Evolutionary conservation across 1,284 basidiomycete species (phyloP).

Genomic region (Hypsizygus ulmarius): DNA sequence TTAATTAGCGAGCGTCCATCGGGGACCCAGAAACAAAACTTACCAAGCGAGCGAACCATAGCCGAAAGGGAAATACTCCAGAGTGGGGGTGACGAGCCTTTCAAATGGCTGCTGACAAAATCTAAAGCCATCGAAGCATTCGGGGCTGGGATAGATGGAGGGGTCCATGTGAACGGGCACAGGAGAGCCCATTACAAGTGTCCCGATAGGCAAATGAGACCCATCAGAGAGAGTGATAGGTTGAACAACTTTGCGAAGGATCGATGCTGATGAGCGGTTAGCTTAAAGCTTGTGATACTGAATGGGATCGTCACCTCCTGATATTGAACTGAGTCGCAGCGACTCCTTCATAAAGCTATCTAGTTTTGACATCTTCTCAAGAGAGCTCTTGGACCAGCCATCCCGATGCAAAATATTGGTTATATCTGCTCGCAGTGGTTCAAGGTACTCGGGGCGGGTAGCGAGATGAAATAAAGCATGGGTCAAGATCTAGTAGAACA

Average conservation of each 20-base stretch:
- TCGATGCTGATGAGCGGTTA: slow-evolving; percentile 14
- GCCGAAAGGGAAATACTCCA: too few relatives aligned
- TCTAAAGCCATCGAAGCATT: slow-evolving; percentile 28
- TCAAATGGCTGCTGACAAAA: too few relatives aligned
- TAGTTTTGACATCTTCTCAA: slow-evolving; percentile 36
- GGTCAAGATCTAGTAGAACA: slow-evolving; percentile 6
- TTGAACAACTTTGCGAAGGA: slow-evolving; percentile 21
- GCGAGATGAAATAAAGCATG: slow-evolving; percentile 39
- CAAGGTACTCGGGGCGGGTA: slow-evolving; percentile 34
- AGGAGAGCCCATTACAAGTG: slow-evolving; percentile 18
- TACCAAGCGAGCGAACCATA: too few relatives aligned
- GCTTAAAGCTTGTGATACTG: slow-evolving; percentile 6
- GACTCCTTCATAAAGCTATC: slow-evolving; percentile 39
- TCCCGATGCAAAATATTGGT: slow-evolving; percentile 27
- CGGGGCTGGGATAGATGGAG: slow-evolving; percentile 22
- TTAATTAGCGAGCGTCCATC: too few relatives aligned
- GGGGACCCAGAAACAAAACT: too few relatives aligned
- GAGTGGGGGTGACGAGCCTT: too few relatives aligned
- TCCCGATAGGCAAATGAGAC: slow-evolving; percentile 26
- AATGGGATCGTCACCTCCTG: too few relatives aligned
- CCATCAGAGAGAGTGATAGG: slow-evolving; percentile 33
- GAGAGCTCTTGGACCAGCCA: slow-evolving; percentile 40
- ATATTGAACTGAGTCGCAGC: slow-evolving; percentile 18
- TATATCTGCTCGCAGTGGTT: slow-evolving; percentile 43
- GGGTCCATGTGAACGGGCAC: slow-evolving; percentile 20